Evolutionary conservation across 345 rosid genomes (phyloP).

Genomic region (Dovyalis caffra): DNA sequence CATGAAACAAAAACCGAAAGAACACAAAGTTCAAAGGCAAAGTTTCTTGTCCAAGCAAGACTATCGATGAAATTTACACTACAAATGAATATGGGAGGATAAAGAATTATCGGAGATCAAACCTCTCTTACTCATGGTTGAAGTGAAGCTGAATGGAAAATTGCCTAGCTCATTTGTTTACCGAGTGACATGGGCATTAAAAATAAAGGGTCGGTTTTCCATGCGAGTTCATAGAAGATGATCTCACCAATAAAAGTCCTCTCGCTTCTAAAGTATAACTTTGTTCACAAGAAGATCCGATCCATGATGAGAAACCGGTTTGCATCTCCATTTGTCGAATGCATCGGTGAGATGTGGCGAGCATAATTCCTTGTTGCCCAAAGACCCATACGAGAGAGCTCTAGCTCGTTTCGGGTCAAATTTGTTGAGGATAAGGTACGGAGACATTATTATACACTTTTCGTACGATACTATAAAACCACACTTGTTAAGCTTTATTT

Average conservation of each 20-base stretch:
- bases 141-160: background rate
- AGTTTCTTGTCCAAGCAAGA: background rate
- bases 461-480: background rate
- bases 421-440: slow-evolving; percentile 6
- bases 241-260: background rate
- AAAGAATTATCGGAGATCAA: background rate
- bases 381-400: slow-evolving; percentile 2
- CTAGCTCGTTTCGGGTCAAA: slow-evolving; percentile 10
- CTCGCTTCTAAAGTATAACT: slow-evolving; percentile 6
- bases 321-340: background rate
- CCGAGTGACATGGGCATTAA: background rate
- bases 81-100: background rate
- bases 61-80: background rate
- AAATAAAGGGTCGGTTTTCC: background rate
- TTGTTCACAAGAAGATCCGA: background rate
- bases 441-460: too few relatives aligned
- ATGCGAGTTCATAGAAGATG: background rate
- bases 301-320: background rate
- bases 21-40: background rate
- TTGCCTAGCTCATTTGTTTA: background rate
- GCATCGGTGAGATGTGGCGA: slow-evolving; percentile 4
- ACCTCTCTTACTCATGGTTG: background rate
- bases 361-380: background rate
- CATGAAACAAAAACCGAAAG: too few relatives aligned
- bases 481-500: background rate